Evolutionary conservation across 2,329 filamentous ascomycete species (phyloP).

Genomic region (Cordyceps cateniannulata): DNA sequence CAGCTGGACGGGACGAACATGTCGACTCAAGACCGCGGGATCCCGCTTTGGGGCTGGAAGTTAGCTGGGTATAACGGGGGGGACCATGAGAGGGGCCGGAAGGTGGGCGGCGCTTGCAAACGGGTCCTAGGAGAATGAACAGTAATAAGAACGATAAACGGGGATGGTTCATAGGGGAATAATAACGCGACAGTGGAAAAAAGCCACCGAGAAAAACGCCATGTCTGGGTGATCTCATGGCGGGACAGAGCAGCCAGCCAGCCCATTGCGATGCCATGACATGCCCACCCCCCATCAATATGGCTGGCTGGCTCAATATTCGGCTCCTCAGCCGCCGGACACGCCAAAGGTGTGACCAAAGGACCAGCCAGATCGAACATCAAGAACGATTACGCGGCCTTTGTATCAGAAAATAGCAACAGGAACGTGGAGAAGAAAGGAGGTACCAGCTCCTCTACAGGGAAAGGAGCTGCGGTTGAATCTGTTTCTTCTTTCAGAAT

Average conservation of each 20-base stretch:
- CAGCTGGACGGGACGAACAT: background rate
- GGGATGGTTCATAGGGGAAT: background rate
- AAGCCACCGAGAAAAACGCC: conserved; percentile 3
- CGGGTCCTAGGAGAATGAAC: background rate
- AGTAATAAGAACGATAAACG: background rate
- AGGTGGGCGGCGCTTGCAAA: background rate
- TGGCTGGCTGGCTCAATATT: too few species aligned
- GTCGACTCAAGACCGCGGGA: conserved; percentile 6
- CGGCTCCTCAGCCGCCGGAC: conserved; percentile 2
- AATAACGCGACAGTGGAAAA: background rate
- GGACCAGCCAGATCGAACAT: background rate
- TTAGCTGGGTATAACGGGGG: background rate
- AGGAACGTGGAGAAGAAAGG: background rate
- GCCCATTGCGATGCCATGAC: background rate
- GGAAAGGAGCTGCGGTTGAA: background rate
- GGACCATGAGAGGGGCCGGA: background rate
- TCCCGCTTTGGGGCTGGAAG: background rate
- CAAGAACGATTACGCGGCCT: background rate
- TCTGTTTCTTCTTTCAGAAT: too few species aligned
- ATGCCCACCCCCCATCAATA: too few species aligned
- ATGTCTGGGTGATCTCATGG: background rate
- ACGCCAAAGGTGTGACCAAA: background rate
- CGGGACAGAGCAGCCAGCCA: background rate
- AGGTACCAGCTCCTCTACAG: background rate
- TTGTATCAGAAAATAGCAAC: background rate